A percentile compares a stretch with the other conserved stretches of the same genome.
Conservation (phyloP, 139 green algal genomes). For the Coelastrella sp. region DNA sequence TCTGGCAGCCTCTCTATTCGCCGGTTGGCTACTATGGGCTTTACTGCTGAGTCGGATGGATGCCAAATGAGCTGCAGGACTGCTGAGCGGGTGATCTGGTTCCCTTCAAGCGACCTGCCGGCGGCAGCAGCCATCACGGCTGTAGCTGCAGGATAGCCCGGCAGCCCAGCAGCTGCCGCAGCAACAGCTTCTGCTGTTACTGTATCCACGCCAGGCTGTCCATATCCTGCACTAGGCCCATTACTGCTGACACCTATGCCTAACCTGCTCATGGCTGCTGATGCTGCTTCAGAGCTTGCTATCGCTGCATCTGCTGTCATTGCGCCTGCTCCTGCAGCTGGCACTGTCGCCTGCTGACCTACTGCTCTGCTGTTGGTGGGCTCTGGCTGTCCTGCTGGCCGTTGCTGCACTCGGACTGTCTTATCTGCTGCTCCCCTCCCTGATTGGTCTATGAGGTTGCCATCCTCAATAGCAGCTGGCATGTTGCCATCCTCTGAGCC, state of each 20-base stretch:
- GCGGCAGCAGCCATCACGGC: conserved; percentile 3
- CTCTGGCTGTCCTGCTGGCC: neutral
- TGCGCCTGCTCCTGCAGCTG: neutral
- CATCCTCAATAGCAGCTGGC: conserved; percentile 60
- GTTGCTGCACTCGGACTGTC: conserved; percentile 6
- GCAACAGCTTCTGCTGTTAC: neutral
- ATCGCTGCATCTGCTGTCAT: neutral
- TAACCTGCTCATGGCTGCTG: neutral
- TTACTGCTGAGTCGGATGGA: conserved; percentile 80
- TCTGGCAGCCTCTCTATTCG: conserved; percentile 86
- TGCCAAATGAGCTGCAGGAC: conserved; percentile 82
- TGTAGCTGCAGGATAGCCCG: conserved; percentile 5
- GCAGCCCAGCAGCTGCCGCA: neutral
- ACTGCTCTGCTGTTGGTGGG: neutral
- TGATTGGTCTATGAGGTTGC: conserved; percentile 67
- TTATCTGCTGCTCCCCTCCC: neutral
- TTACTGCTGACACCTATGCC: conserved; percentile 1
- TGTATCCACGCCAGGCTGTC: neutral
- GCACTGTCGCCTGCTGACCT: conserved; percentile 19
- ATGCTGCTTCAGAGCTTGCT: neutral
- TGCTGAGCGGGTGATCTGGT: neutral
- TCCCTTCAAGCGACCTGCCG: neutral
- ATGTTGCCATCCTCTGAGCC: neutral
- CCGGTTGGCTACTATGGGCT: conserved; percentile 93
- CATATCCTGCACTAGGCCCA: neutral